phyloP scores from a whole-genome alignment of 805 yeast genomes.

The Sugiyamaella marilandica region DNA sequence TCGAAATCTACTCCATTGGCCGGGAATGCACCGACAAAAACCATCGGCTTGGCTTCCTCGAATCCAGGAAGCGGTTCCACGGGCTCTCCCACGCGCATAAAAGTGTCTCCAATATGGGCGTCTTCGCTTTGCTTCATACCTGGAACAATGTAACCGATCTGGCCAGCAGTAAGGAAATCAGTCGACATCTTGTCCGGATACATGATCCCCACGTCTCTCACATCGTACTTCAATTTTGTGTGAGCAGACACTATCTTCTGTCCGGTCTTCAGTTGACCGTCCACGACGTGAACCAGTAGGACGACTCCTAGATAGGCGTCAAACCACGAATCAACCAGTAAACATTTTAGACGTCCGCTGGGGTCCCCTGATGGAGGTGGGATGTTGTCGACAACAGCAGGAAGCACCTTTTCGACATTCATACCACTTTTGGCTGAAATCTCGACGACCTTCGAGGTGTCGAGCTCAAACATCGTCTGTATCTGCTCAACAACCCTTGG shows the following conservation, averaged over 20 bases:
- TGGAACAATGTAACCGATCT: constrained; percentile 90
- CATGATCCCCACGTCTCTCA: constrained; percentile 92
- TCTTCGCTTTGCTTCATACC: constrained; percentile 87
- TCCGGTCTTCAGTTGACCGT: constrained; percentile 73
- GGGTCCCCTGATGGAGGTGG: constrained; percentile 67
- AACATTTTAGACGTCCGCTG: constrained; percentile 56
- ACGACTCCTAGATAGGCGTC: constrained; percentile 91
- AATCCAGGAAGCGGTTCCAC: constrained; percentile 87
- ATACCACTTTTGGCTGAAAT: constrained; percentile 91
- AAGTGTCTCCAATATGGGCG: constrained; percentile 89
- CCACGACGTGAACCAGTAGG: constrained; percentile 75
- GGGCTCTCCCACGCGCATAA: constrained; percentile 48
- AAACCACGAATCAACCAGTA: constrained; percentile 97
- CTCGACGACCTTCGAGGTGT: constrained; percentile 65
- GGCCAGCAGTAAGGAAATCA: constrained; percentile 72
- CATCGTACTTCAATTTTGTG: constrained; percentile 71
- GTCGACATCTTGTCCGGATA: constrained; percentile 78
- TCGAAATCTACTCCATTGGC: constrained; percentile 91
- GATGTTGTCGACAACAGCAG: constrained; percentile 74
- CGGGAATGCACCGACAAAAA: constrained; percentile 96
- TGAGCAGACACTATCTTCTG: constrained; percentile 73
- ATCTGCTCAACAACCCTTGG: constrained; percentile 78
- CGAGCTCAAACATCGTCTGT: constrained; percentile 76
- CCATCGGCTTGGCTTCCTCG: constrained; percentile 97
- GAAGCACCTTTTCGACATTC: constrained; percentile 73